These are phyloP conservation scores for Colletotrichum sp. DNA, from an alignment of 2,329 filamentous ascomycete species.

Conservation along the genomic window DNA sequence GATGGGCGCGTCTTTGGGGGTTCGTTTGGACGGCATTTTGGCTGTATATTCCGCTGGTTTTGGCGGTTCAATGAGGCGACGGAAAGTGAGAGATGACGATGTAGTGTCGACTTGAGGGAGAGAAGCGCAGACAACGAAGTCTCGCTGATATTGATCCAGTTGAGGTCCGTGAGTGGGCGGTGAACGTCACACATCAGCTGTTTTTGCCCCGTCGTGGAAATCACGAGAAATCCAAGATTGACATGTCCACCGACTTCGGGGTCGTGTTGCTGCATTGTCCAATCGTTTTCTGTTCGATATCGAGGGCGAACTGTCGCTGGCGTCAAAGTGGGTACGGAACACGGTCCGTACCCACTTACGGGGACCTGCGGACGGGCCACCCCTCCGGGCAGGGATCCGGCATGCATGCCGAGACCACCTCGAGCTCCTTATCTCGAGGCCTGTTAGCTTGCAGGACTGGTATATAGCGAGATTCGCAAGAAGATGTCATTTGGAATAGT, in stretches of 20 bases:
- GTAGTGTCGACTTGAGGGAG: fast-evolving
- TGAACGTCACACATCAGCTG: background rate
- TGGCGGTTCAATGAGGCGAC: fast-evolving
- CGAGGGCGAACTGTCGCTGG: background rate
- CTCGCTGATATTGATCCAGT: background rate
- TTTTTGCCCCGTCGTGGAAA: background rate
- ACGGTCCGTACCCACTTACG: background rate
- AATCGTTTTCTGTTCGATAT: background rate
- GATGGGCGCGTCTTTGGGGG: slow-evolving; percentile 23
- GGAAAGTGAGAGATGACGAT: fast-evolving
- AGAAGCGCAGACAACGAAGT: fast-evolving
- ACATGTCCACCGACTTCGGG: background rate
- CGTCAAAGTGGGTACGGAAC: background rate
- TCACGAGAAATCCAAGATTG: background rate
- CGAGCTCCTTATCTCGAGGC: background rate
- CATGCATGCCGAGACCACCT: background rate
- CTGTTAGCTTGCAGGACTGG: background rate
- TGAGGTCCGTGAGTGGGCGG: background rate
- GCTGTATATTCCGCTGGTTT: too few species aligned
- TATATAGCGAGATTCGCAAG: background rate
- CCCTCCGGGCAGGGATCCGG: background rate
- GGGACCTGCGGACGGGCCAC: background rate
- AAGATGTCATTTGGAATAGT: background rate
- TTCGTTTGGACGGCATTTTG: background rate
- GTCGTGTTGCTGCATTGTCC: background rate